Conservation (phyloP, 2,329 filamentous ascomycete species). For the Xylaria sp. region DNA sequence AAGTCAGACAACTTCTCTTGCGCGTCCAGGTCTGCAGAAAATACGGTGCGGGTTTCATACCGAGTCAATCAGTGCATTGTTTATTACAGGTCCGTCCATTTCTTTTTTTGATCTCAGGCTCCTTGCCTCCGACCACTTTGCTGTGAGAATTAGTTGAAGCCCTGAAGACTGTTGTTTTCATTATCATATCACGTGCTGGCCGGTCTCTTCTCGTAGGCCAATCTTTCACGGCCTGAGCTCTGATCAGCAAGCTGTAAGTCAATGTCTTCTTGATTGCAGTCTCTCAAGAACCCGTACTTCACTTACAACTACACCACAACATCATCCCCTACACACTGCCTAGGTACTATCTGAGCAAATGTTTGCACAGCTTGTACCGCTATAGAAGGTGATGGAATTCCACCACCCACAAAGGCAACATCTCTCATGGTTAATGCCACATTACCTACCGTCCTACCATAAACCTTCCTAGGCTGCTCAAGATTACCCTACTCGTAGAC, state of each 20-base stretch:
- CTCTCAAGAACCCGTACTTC: background rate
- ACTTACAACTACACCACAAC: background rate
- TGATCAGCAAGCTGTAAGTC: background rate
- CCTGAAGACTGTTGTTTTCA: background rate
- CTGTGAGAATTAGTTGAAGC: background rate
- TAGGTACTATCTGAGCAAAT: background rate
- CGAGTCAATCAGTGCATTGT: background rate
- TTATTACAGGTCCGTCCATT: background rate
- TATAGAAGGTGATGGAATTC: background rate
- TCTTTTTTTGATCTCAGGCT: background rate
- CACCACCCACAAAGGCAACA: background rate
- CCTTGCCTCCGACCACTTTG: background rate
- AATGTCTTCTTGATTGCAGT: background rate
- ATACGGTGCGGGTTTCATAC: background rate
- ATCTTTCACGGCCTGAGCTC: too few species aligned
- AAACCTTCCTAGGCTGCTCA: background rate
- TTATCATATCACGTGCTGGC: too few species aligned
- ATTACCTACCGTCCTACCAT: background rate
- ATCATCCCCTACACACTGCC: background rate
- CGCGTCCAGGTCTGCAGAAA: constrained; percentile 10
- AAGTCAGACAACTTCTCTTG: background rate
- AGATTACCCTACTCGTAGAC: background rate
- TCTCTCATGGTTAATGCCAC: background rate
- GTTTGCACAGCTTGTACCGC: background rate
- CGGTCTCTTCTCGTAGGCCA: background rate